Conservation (phyloP, 129 eudicot genomes). For the Silybum marianum region DNA sequence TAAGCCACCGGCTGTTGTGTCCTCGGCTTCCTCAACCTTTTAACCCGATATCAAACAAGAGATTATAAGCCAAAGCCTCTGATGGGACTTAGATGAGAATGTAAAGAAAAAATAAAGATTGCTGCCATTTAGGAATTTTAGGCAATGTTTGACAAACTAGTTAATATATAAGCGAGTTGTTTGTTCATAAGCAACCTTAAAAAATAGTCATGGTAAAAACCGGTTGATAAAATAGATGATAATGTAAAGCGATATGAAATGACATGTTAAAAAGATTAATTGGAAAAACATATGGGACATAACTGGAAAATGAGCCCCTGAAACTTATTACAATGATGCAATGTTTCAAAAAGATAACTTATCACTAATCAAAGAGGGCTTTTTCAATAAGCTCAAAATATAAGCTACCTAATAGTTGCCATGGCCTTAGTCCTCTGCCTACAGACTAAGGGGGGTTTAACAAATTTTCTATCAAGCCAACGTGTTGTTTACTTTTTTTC, state of each 20-base stretch:
- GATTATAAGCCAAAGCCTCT: neutral
- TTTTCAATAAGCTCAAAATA: neutral
- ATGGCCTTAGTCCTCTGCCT: neutral
- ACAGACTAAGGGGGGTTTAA: neutral
- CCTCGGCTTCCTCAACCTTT: slow-evolving; percentile 78
- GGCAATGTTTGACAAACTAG: neutral
- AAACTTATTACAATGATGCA: neutral
- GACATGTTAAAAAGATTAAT: neutral
- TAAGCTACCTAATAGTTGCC: neutral
- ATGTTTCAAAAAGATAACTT: neutral
- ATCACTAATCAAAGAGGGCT: no score
- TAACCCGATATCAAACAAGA: neutral
- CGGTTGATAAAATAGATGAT: neutral
- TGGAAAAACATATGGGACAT: neutral
- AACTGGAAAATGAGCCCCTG: neutral
- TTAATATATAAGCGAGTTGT: neutral
- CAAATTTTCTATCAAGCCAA: no score
- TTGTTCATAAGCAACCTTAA: neutral
- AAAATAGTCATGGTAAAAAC: neutral
- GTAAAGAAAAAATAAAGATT: neutral
- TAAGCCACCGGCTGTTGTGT: slow-evolving; percentile 84
- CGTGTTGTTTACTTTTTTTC: no score
- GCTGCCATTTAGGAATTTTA: neutral
- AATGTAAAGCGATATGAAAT: neutral
- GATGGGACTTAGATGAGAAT: neutral